These are phyloP conservation scores for Eucalyptus urophylla DNA, from an alignment of 345 rosid genomes.

Conservation along the genomic window DNA sequence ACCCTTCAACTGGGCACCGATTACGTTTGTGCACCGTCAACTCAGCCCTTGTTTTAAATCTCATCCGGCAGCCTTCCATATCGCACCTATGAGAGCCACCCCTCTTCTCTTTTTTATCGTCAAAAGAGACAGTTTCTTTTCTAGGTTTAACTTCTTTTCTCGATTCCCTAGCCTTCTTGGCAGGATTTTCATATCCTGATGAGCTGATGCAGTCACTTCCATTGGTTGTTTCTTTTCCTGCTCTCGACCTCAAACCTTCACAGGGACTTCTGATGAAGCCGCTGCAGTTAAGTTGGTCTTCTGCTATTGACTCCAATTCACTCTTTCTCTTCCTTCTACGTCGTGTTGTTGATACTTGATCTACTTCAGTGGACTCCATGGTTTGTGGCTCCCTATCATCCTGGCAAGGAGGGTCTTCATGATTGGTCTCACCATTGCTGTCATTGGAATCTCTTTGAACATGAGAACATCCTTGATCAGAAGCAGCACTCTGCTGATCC, in stretches of 20 bases:
- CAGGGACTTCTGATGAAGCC: slow-evolving; percentile 88
- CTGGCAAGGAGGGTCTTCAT: not conserved
- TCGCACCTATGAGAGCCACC: slow-evolving; percentile 42
- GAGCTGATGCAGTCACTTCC: slow-evolving; percentile 6
- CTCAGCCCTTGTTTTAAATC: slow-evolving; percentile 59
- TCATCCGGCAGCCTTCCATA: slow-evolving; percentile 82
- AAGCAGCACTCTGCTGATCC: not conserved
- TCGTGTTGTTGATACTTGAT: not conserved
- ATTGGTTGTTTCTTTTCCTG: slow-evolving; percentile 12
- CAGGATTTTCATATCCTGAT: slow-evolving; percentile 6
- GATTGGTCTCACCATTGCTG: slow-evolving; percentile 10
- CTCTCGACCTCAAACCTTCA: slow-evolving; percentile 93
- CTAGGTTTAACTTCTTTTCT: not conserved
- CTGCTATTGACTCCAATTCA: slow-evolving; percentile 27
- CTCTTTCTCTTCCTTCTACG: slow-evolving; percentile 41
- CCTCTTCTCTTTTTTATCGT: slow-evolving; percentile 13
- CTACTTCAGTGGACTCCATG: slow-evolving; percentile 1
- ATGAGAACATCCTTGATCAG: not conserved
- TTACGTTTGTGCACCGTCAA: slow-evolving; percentile 60
- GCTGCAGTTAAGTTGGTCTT: slow-evolving; percentile 7
- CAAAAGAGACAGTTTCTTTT: not conserved
- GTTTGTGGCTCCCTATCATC: slow-evolving; percentile 1
- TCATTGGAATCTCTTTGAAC: not conserved
- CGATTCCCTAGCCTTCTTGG: slow-evolving; percentile 22
- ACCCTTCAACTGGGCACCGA: slow-evolving; percentile 71